Percentiles rank a stretch among this genome's conserved stretches.
phyloP scores from a whole-genome alignment of 352 stramenopile species.

The Phytophthora citricola region DNA sequence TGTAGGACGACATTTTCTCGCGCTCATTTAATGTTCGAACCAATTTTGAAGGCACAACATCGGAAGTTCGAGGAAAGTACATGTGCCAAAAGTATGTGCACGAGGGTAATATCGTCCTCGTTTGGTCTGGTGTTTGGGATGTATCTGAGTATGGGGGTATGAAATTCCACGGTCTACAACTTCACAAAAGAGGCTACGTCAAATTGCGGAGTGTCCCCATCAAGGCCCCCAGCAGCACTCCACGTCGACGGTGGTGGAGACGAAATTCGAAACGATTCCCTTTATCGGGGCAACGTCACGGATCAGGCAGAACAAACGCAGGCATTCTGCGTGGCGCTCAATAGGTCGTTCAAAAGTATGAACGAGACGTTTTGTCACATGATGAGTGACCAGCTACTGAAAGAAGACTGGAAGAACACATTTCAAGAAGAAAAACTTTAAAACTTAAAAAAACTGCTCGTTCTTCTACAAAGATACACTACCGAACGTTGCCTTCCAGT shows the following conservation, averaged over 20 bases:
- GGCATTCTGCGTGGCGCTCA: conserved; percentile 21
- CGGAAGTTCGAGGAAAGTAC: not conserved
- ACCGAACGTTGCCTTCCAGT: conserved; percentile 1
- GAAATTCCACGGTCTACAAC: not conserved
- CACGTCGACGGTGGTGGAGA: conserved; percentile 46
- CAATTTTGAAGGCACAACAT: not conserved
- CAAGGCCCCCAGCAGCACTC: conserved; percentile 9
- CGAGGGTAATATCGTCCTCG: not conserved
- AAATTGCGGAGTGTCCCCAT: conserved; percentile 10
- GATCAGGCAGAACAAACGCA: conserved; percentile 33
- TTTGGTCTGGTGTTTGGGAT: conserved; percentile 6
- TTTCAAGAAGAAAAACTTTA: not conserved
- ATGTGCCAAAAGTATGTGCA: not conserved
- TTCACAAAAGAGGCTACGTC: conserved; percentile 28
- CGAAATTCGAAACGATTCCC: conserved; percentile 43
- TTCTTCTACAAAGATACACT: too few species aligned
- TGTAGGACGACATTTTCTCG: not conserved
- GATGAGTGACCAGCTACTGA: conserved; percentile 6
- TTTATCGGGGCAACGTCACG: conserved; percentile 49
- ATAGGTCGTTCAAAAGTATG: conserved; percentile 21
- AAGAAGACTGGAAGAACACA: conserved; percentile 42
- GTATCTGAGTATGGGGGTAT: not conserved
- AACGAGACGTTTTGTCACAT: conserved; percentile 27
- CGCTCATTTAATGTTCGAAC: not conserved
- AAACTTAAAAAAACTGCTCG: not conserved